Percentiles rank a stretch among this genome's conserved stretches.
phyloP scores from a whole-genome alignment of 2,329 filamentous ascomycete species.

The Taxawa tesnikishii region DNA sequence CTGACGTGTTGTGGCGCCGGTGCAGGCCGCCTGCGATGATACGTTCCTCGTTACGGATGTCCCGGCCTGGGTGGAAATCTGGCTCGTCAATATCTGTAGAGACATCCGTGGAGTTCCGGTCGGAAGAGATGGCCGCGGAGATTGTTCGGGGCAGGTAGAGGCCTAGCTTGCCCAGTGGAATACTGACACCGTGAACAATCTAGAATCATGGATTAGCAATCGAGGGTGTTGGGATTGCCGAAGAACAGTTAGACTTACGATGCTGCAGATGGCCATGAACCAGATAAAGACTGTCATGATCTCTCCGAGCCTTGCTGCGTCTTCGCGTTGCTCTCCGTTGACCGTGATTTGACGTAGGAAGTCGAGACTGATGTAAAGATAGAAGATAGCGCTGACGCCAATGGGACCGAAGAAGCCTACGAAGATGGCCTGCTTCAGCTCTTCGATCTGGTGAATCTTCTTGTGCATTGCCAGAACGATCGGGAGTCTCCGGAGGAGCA shows the following conservation, averaged over 20 bases:
- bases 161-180: conserved; percentile 59
- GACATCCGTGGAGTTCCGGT: conserved; percentile 17
- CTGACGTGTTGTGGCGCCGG: not conserved
- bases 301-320: conserved; percentile 55
- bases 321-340: conserved; percentile 48
- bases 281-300: conserved; percentile 63
- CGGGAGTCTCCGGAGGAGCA: conserved; percentile 66
- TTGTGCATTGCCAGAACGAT: conserved; percentile 63
- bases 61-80: conserved; percentile 16
- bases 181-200: conserved; percentile 71
- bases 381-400: conserved; percentile 82
- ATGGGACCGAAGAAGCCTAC: conserved; percentile 92
- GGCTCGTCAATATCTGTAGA: conserved; percentile 10
- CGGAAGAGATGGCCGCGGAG: conserved; percentile 38
- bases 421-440: conserved; percentile 63
- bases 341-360: conserved; percentile 52
- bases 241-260: conserved; percentile 42
- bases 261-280: conserved; percentile 74
- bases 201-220: conserved; percentile 16
- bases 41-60: conserved; percentile 5
- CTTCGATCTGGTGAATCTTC: conserved; percentile 67
- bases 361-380: conserved; percentile 69
- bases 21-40: not conserved
- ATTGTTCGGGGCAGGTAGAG: conserved; percentile 52
- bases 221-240: conserved; percentile 1